These are phyloP conservation scores for Grammothele lineata DNA, from an alignment of 768 basidiomycete genomes.

Conservation along the genomic window DNA sequence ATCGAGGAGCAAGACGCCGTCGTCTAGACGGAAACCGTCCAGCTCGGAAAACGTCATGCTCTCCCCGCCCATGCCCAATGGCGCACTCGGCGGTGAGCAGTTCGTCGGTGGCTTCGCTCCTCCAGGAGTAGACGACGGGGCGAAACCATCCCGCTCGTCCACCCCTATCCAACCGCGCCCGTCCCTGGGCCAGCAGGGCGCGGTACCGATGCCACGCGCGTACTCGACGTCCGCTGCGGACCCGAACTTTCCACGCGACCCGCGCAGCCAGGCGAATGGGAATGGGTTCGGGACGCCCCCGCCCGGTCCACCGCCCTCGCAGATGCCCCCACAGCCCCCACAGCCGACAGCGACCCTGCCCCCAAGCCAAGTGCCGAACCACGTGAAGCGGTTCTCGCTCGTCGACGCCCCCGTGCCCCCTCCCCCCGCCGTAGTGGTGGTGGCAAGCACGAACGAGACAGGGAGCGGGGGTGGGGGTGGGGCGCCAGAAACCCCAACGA, in stretches of 20 bases:
- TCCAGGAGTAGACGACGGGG: conserved; percentile 11
- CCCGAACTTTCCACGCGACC: conserved; percentile 9
- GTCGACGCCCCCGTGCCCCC: conserved; percentile 62
- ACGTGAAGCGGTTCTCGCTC: conserved; percentile 75
- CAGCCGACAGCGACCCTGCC: no score
- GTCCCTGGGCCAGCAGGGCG: conserved; percentile 4
- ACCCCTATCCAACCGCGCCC: conserved; percentile 17
- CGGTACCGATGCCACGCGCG: conserved; percentile 9
- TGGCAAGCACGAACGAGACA: no score
- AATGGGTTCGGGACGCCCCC: conserved; percentile 6
- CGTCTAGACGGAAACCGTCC: conserved; percentile 28
- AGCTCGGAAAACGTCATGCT: conserved; percentile 6
- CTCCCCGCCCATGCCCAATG: conserved; percentile 3
- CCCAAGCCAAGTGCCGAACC: conserved; percentile 58
- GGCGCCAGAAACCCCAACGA: not conserved
- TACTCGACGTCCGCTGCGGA: conserved; percentile 14
- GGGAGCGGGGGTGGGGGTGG: no score
- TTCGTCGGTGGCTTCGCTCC: conserved; percentile 52
- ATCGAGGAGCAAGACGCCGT: conserved; percentile 36
- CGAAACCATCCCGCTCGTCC: conserved; percentile 14
- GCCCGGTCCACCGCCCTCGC: not conserved
- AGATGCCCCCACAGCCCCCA: conserved; percentile 9
- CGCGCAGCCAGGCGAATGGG: conserved; percentile 10
- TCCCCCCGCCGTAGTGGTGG: conserved; percentile 49
- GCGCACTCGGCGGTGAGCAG: conserved; percentile 26